A percentile compares a stretch with the other conserved stretches of the same genome.
Conservation (phyloP, 148 eudicot genomes). For the Fallopia convolvulus region DNA sequence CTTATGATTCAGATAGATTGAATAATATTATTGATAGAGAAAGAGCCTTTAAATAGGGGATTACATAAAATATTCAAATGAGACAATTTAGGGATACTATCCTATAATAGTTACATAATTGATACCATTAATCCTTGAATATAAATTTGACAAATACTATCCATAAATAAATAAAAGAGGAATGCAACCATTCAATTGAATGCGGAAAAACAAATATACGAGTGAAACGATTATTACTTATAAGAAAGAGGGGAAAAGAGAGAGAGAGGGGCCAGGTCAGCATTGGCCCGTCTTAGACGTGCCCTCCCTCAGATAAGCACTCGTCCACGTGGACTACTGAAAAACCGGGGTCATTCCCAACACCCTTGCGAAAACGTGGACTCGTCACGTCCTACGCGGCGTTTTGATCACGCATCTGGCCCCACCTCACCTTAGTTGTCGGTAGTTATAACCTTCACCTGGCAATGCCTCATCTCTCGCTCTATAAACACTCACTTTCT, state of each 20-base stretch:
- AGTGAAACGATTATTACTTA: too few relatives aligned
- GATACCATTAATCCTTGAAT: too few relatives aligned
- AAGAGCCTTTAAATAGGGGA: too few relatives aligned
- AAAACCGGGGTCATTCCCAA: background rate
- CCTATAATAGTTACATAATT: too few relatives aligned
- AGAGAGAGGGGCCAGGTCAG: background rate
- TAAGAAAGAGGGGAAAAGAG: background rate
- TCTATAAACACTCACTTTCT: background rate
- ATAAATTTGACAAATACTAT: too few relatives aligned
- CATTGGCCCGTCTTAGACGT: background rate
- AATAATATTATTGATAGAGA: too few relatives aligned
- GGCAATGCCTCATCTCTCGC: background rate
- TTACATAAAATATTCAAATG: too few relatives aligned
- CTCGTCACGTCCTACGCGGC: background rate
- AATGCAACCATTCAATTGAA: too few relatives aligned
- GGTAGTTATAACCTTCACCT: conserved; percentile 2
- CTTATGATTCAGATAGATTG: too few relatives aligned
- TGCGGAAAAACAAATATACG: too few relatives aligned
- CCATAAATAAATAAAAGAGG: too few relatives aligned
- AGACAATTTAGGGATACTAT: too few relatives aligned
- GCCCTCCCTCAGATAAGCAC: conserved; percentile 6
- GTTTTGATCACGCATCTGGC: background rate
- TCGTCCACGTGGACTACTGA: background rate
- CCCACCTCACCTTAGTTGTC: background rate
- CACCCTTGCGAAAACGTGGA: background rate